Evolutionary conservation across 2,329 filamentous ascomycete genomes (phyloP), one percentile per base, ranked within the genome.

Genomic region (Akanthomyces uredinophilus): DNA sequence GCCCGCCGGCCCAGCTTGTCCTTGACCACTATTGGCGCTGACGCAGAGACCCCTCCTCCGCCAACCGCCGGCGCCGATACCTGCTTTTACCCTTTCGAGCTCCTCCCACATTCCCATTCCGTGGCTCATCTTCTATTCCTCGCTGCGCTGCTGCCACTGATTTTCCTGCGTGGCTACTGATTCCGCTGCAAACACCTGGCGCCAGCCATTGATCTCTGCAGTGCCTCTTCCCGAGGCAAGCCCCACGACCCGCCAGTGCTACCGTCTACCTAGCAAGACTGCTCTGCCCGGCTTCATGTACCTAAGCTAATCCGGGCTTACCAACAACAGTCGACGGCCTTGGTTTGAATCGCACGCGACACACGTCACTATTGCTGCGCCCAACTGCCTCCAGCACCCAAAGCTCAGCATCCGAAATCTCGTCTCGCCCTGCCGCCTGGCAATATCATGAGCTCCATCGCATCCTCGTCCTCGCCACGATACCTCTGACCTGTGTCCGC

Each of bases 21-120:
- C 37, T 60, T 29, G 24, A 41, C 55, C 55, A 27, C n/a, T 16
- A 27, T 35, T 60, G 57, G n/a, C 57, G 58, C 49, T 53, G 49
- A 60, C 49, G 41, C 49, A 60, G 24, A 60, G 39, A 54, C 50
- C 58, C 57, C 58, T 60, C 58, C 50, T 60, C 29, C n/a, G n/a
- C n/a, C 58, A 60, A 49, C 43, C 43, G 54, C 41, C 43, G 29
- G 32, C 53, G 53, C 37, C 53, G 53, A 56, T 14, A 39, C 53
- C 41, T 46, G 27, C 35, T 44, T 14, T 56, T 46, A 35, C 41
- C 41, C 16, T 56, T 56, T 56, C 39, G 24, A 44, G 27, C 41
- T 41, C 24, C 37, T 56, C 41, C 16, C 41, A 46, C 53, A 29
- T 56, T 29, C 24, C 18, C 24, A 54, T 32, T 35, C 39, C 39